Evolutionary conservation across 352 stramenopile genomes (phyloP), one percentile per base, ranked within the genome.

Genomic region (Globisporangium paroecandrum): DNA sequence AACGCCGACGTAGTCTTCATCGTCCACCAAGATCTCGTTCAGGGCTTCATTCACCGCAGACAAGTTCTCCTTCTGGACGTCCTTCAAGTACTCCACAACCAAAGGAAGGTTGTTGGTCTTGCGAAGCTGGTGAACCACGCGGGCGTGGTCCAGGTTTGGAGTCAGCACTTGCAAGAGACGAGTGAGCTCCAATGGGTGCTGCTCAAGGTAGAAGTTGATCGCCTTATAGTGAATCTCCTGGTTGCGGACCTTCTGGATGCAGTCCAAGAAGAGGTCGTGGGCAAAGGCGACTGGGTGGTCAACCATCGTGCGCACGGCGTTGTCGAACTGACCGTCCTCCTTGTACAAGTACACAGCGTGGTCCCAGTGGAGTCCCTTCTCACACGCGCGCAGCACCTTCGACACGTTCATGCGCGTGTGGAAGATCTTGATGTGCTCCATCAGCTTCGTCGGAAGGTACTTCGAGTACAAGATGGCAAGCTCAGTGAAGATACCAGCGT

Each of bases 351-450:
- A 99, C 56, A 99, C 97, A 68, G 97, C 95, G 76, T 99, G 97
- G 68, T 98, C 82, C 95, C 95, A 99, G 72, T 99, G 89, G 36
- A 99, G 85, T 41, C 97, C 98, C 82, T 98, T 98, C 85, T 99
- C 98, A 77, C 98, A 99, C 7, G 98, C 97, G 73, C 96, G 92
- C 62, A 98, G 71, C 38, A 98, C 85, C 87, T 99, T 99, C 64
- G 95, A 98, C 56, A 99, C 91, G 82, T 99, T 99, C 85, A 99
- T 98, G 67, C 98, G 97, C 67, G 83, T 98, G 85, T 98, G 98
- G 89, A 99, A 99, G 58, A 99, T 98, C 85, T 99, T 99, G 81
- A 99, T 95, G 81, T 99, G 98, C 73, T 99, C 98, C 97, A 99
- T 99, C 24, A 99, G 84, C 87, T 99, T 99, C 24, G 98, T 90